A percentile compares a stretch with the other conserved stretches of the same genome.
phyloP scores from a whole-genome alignment of 345 rosid species.

The Brassica nigra region DNA sequence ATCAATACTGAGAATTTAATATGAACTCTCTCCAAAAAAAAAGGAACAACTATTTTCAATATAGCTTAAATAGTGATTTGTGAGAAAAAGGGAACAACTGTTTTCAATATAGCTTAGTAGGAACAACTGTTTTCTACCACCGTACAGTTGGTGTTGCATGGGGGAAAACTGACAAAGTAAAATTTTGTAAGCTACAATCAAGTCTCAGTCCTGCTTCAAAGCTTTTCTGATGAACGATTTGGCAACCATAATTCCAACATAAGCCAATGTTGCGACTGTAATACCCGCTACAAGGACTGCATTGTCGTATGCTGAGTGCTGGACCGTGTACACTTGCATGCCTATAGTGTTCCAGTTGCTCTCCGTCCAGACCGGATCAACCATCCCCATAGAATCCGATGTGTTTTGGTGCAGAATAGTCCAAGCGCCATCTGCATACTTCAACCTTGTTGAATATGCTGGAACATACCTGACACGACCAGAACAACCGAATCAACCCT shows the following conservation, averaged over 20 bases:
- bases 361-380: constrained; percentile 96
- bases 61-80: neutral
- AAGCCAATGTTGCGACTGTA: neutral
- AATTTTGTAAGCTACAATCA: neutral
- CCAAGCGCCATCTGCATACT: constrained; percentile 64
- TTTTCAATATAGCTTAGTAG: neutral
- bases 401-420: constrained; percentile 60
- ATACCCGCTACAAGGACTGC: neutral
- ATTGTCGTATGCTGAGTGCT: constrained; percentile 61
- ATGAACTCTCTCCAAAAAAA: neutral
- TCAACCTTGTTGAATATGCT: constrained; percentile 92
- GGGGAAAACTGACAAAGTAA: neutral
- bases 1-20: neutral
- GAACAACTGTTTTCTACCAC: neutral
- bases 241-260: neutral
- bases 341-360: constrained; percentile 83
- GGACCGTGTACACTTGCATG: constrained; percentile 66
- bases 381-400: constrained; percentile 66
- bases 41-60: neutral
- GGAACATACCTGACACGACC: constrained; percentile 68
- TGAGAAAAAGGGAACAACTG: neutral
- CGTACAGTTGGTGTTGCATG: neutral
- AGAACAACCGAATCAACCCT: neutral
- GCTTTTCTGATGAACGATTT: neutral
- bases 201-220: neutral